Evolutionary conservation across 2,329 filamentous ascomycete species (phyloP), one percentile per base, ranked within the genome.

Genomic region (Reticulascus tulasneorum): DNA sequence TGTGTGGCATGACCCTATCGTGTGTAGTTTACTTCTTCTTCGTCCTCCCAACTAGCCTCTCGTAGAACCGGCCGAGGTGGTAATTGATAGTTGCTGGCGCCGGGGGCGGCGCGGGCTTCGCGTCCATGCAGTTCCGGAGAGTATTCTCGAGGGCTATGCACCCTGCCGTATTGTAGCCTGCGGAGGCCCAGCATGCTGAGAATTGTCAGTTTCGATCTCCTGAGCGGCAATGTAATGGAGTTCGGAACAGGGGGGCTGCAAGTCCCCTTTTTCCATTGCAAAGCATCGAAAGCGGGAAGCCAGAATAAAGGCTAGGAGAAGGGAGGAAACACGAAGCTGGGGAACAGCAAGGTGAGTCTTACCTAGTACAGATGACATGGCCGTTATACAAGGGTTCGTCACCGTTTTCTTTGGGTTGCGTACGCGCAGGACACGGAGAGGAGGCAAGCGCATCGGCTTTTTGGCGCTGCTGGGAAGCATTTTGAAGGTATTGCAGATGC

Each of bases 31-130:
- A 63, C 39, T 57, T 60, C 36, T 56, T 52, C 53, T 59, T 65
- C 45, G n/a, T n/a, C n/a, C n/a, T 46, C 44, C 31, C 52, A 56
- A 33, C 52, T 64, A n/a, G 62, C 68, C 47, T 80, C 74, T 54
- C 83, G 75, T 66, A 82, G 76, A 70, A 94, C 70, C 93, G 79
- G 48, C 77, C 76, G 27, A 97, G 70, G 60, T 96, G 90, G 71
- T 90, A 90, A 67, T 97, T 97, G 77, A 97, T 89, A 60, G 81
- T 91, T 68, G 82, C 87, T 58, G 78, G 77, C 21, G 59, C 54
- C 33, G 60, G 55, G 10, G 63, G 51, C 27, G 63, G 51, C 40
- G 59, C 70, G 71, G 54, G 79, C 45, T 83, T 81, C 37, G 76
- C 76, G 68, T 97, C 91, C 88, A 96, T 95, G 65, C 80, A 85